Base-by-base conservation (phyloP, 2,329 filamentous ascomycete species). In the Didymella keratinophila region DNA sequence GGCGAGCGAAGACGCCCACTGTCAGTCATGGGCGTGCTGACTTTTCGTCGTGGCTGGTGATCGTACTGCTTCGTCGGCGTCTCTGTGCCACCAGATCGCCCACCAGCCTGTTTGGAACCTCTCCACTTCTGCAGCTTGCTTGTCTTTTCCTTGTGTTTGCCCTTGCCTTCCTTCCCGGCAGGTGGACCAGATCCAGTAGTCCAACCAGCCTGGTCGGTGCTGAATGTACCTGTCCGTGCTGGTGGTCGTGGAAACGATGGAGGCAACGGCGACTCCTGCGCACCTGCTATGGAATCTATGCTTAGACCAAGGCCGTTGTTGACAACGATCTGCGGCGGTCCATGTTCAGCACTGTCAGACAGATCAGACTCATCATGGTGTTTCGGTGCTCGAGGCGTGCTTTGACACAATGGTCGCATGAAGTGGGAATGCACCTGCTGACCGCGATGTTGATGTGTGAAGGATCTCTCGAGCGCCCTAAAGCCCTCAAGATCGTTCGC, bases 401-500 rank as follows among this genome's bases (percentile, higher is more conserved):
- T 82, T 53, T 86, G 82, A 59, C 84, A 86, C 49, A 84, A 77
- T 0, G 85, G 83, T 37, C 86, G 78, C 86, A 89, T 88, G 62
- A 86, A 88, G 44, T 86, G 81, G 0, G 85, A 86, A 66, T 89
- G 86, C 0, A 82, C 78, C 41, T 83, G 79, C 27, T 82, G 80
- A 0, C 86, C 86, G 0, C 84, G 80, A 69, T 88, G 86, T 60
- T 87, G 84, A 62, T 88, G 85, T 42, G 82, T 83, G 61, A 88
- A 87, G 3, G 83, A 86, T 60, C 83, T 82, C 64, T 87, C 85
- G 2, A 89, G 69, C 0, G 85, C 84, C 65, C 87, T 88, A 75
- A 87, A 88, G 1, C 84, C 83, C 66, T 87, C 84, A 1, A 87
- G 82, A 68, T 89, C 86, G n/a, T 81, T 80, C 16, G 83, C 82